These are phyloP conservation scores for Aphanomyces cochlioides DNA, from an alignment of 352 stramenopile species.

Conservation along the genomic window DNA sequence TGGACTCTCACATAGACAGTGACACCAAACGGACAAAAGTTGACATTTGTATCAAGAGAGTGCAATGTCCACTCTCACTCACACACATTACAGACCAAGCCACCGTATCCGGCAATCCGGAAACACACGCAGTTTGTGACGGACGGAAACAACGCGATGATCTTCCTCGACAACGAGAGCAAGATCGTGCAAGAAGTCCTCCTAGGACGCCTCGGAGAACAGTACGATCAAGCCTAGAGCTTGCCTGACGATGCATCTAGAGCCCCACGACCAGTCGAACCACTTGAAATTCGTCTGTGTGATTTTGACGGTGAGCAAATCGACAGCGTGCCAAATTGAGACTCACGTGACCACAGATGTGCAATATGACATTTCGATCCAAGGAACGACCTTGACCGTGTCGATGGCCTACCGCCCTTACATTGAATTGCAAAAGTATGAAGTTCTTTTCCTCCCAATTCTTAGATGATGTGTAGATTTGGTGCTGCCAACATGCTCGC, in stretches of 20 bases:
- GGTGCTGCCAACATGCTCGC: slow-evolving; percentile 68
- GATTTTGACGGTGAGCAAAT: slow-evolving; percentile 71
- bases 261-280: slow-evolving; percentile 66
- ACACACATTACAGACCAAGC: too few relatives aligned
- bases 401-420: slow-evolving; percentile 76
- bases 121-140: background rate
- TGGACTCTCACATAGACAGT: too few relatives aligned
- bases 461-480: slow-evolving; percentile 37
- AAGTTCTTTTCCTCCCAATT: too few relatives aligned
- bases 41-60: slow-evolving; percentile 4
- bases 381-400: slow-evolving; percentile 56
- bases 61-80: too few relatives aligned
- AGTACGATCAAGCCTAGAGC: slow-evolving; percentile 37
- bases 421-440: slow-evolving; percentile 61
- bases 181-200: slow-evolving; percentile 87
- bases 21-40: background rate
- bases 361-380: slow-evolving; percentile 80
- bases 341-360: slow-evolving; percentile 44
- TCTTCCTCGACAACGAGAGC: slow-evolving; percentile 83
- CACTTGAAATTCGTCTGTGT: slow-evolving; percentile 72
- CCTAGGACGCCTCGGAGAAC: slow-evolving; percentile 58
- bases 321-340: background rate
- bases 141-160: slow-evolving; percentile 40
- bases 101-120: slow-evolving; percentile 6
- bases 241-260: slow-evolving; percentile 36